A percentile compares a stretch with the other conserved stretches of the same genome.
These are phyloP conservation scores for Trametes elegans DNA, from an alignment of 768 basidiomycete species.

Conservation along the genomic window DNA sequence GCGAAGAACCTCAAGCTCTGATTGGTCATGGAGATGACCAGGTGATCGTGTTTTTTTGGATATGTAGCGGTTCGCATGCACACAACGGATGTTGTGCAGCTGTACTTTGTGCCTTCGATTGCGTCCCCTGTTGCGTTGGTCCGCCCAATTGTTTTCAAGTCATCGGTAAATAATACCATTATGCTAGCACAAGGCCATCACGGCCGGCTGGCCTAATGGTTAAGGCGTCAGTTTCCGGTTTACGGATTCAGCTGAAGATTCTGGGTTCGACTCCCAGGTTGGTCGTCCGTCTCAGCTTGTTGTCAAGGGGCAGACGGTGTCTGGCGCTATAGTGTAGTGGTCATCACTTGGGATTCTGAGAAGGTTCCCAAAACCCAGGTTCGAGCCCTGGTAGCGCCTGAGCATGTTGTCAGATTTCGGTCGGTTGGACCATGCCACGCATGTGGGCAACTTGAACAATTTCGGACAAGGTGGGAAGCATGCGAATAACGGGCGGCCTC, in stretches of 20 bases:
- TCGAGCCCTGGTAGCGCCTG: conserved; percentile 14
- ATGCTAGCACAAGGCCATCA: too few relatives aligned
- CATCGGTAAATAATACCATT: background rate
- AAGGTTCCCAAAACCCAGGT: conserved; percentile 14
- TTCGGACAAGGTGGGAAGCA: too few relatives aligned
- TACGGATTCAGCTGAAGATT: conserved; percentile 1
- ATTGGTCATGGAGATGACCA: background rate
- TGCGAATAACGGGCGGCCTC: conserved; percentile 4
- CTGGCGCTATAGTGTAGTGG: conserved; percentile 15
- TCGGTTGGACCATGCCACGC: too few relatives aligned
- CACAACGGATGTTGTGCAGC: too few relatives aligned
- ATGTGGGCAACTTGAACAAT: too few relatives aligned
- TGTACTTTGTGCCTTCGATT: background rate
- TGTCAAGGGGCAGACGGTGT: too few relatives aligned
- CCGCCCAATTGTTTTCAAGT: background rate
- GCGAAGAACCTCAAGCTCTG: conserved; percentile 16
- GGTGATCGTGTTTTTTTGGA: too few relatives aligned
- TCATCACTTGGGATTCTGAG: conserved; percentile 16
- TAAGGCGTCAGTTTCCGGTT: conserved; percentile 8
- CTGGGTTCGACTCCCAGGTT: conserved; percentile 8
- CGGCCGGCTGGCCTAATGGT: conserved; percentile 8
- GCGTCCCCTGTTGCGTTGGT: background rate
- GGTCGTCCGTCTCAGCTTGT: conserved; percentile 3
- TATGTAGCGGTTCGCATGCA: too few relatives aligned
- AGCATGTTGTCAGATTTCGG: too few relatives aligned